Percentiles rank a stretch among this genome's conserved stretches.
Conservation (phyloP, 2,329 filamentous ascomycete species). For the Aspergillus arachidicola region DNA sequence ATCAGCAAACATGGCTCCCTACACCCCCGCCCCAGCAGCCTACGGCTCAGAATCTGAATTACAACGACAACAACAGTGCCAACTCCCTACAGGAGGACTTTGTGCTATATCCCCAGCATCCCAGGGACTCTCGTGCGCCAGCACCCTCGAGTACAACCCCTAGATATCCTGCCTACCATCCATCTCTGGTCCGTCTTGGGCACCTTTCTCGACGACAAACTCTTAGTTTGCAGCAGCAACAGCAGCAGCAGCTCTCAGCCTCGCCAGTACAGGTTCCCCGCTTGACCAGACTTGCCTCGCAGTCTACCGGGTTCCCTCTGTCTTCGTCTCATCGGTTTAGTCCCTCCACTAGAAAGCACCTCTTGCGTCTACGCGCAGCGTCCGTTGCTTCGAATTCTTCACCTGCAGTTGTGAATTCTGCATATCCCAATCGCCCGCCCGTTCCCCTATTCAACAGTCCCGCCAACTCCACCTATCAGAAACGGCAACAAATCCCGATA, state of each 20-base stretch:
- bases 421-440: conserved; percentile 39
- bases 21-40: conserved; percentile 47
- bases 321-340: conserved; percentile 42
- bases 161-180: conserved; percentile 38
- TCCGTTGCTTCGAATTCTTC: conserved; percentile 43
- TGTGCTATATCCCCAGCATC: conserved; percentile 47
- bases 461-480: conserved; percentile 29
- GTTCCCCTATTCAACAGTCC: conserved; percentile 42
- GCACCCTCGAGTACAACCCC: conserved; percentile 39
- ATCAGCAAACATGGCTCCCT: conserved; percentile 52
- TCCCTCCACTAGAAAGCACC: conserved; percentile 36
- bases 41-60: conserved; percentile 41
- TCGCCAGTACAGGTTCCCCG: conserved; percentile 42
- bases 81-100: conserved; percentile 45
- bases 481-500: conserved; percentile 29
- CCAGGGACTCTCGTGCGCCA: conserved; percentile 38
- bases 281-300: conserved; percentile 42
- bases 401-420: conserved; percentile 27
- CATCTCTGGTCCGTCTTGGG: conserved; percentile 37
- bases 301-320: conserved; percentile 42
- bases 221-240: conserved; percentile 39
- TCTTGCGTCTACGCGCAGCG: conserved; percentile 37
- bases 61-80: conserved; percentile 35
- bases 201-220: conserved; percentile 39
- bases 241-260: conserved; percentile 37